Evolutionary conservation across 2,329 filamentous ascomycete genomes (phyloP), one percentile per base, ranked within the genome.

Genomic region (Myriosclerotinia curreyana): DNA sequence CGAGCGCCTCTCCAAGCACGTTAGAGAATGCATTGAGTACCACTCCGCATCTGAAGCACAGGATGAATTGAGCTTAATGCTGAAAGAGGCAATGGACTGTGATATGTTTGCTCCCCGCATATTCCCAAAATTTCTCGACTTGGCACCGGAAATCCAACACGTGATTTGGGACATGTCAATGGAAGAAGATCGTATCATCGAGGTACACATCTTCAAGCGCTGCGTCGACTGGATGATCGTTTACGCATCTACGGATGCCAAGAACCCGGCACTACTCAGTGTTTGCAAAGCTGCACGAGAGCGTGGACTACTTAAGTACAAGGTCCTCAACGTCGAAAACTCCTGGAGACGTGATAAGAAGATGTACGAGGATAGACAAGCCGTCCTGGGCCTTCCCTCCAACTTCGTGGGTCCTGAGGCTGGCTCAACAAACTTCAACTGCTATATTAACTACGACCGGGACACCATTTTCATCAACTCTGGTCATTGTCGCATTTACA

Each of bases 291-390:
- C 40, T 6, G 42, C 54, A 6, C 46, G 54, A 48, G 42, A 22
- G 28, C 40, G 28, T 22, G 54, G 54, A 22, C 31, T 58, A 15
- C 44, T 6, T 17, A 5, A 11, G n/a, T 58, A 58, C 28, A 34
- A 17, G n/a, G 28, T 5, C 28, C 36, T 58, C 20, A 36, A 25
- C 4, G 28, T 58, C n/a, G 28, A 34, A 5, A 58, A 58, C 15
- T 58, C 54, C 2, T 58, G 54, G 54, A 17, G 25, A 11, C n/a
- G 54, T 34, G 42, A 58, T 5, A 58, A 58, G 40, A 48, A 46
- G 14, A 58, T 58, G 42, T 58, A 58, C 3, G 42, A 58, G 9
- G 40, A 58, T 14, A 44, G 40, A 15, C 38, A 58, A 34, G 12
- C 15, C 5, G 12, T 20, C 1, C 20, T 34, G 15, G 54, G 54